phyloP scores from a whole-genome alignment of 768 basidiomycete genomes.

The Gloeophyllum trabeum region DNA sequence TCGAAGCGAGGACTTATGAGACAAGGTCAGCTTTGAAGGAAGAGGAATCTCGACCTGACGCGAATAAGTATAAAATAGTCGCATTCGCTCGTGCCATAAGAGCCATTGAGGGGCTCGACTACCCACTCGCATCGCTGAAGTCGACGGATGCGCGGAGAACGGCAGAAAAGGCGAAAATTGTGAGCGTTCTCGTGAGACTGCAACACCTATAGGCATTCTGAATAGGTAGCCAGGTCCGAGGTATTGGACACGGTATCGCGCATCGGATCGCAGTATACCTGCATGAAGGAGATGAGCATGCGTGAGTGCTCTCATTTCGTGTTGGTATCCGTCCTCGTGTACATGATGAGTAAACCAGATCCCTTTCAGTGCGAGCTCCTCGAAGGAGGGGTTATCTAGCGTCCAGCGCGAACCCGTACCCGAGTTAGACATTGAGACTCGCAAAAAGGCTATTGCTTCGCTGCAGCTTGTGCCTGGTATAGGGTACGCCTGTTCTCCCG shows the following conservation, averaged over 20 bases:
- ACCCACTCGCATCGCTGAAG: slow-evolving; percentile 32
- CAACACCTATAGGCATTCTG: neutral
- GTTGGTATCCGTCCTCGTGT: too few species aligned
- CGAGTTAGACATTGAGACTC: too few species aligned
- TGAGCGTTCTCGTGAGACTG: slow-evolving; percentile 9
- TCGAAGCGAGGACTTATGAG: too few species aligned
- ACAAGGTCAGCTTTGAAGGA: slow-evolving; percentile 33
- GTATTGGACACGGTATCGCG: slow-evolving; percentile 1
- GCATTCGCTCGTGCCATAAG: slow-evolving; percentile 39
- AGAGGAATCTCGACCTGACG: slow-evolving; percentile 22
- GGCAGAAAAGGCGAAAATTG: slow-evolving; percentile 29
- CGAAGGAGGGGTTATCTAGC: too few species aligned
- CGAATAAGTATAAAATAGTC: slow-evolving; percentile 38
- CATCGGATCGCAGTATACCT: neutral
- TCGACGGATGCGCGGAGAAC: too few species aligned
- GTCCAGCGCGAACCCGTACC: too few species aligned
- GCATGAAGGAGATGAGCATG: too few species aligned
- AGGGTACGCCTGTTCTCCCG: slow-evolving; percentile 25
- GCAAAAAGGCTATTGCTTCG: slow-evolving; percentile 15
- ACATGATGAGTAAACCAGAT: too few species aligned
- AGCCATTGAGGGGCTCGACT: slow-evolving; percentile 24
- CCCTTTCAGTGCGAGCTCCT: too few species aligned
- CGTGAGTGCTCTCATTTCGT: too few species aligned
- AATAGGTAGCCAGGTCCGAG: neutral
- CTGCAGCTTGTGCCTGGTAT: slow-evolving; percentile 31